Evolutionary conservation across 768 basidiomycete genomes (phyloP).

Genomic region (Pleurotus cornucopiae): DNA sequence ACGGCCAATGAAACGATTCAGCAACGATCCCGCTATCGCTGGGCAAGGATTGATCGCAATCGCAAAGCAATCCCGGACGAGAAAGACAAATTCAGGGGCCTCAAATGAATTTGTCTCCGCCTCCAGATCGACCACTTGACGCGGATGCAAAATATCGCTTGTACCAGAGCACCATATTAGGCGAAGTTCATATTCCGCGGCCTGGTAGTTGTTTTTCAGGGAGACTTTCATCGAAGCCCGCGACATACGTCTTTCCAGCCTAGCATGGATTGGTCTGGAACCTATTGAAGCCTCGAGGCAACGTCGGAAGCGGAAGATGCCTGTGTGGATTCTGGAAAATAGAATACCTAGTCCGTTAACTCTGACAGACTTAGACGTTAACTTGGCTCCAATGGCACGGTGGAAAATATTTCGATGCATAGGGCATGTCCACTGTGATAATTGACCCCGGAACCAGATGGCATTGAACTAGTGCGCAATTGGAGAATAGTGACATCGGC

Average conservation of each 20-base stretch:
- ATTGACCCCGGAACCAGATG: no score
- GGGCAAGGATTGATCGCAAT: no score
- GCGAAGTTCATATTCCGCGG: neutral
- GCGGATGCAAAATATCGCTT: neutral
- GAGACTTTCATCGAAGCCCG: neutral
- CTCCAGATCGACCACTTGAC: neutral
- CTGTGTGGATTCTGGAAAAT: neutral
- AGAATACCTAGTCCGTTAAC: neutral
- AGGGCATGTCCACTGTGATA: no score
- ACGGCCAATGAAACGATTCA: no score
- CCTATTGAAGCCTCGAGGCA: conserved; percentile 6
- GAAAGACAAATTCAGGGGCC: neutral
- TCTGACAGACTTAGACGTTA: neutral
- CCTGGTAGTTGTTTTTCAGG: neutral
- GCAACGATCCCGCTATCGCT: no score
- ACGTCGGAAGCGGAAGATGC: neutral
- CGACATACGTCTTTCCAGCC: neutral
- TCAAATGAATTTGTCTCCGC: neutral
- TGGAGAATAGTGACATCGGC: no score
- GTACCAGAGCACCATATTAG: neutral
- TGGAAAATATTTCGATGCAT: no score
- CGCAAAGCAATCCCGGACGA: no score
- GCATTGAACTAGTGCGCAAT: no score
- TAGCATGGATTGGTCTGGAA: neutral
- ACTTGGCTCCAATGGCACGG: neutral